Conservation (phyloP, 805 yeast species). For the Vanderwaltozyma yarrowii region DNA sequence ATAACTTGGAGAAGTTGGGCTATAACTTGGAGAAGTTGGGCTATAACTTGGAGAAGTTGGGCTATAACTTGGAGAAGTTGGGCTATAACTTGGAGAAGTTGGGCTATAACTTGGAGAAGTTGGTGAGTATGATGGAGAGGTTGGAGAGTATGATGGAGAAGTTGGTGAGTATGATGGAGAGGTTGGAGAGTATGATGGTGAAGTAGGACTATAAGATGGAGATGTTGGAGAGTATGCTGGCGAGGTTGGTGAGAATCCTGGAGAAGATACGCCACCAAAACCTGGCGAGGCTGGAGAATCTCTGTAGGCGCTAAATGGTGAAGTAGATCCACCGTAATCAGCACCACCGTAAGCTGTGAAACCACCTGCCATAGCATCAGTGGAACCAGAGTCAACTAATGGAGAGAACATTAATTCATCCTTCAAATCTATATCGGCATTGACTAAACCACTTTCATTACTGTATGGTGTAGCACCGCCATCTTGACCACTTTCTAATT, state of each 20-base stretch:
- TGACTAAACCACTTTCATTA: conserved; percentile 47
- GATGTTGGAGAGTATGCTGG: conserved; percentile 76
- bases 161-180: conserved; percentile 66
- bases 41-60: conserved; percentile 68
- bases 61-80: conserved; percentile 75
- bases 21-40: conserved; percentile 65
- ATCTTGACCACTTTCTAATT: conserved; percentile 39
- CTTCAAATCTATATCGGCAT: conserved; percentile 49
- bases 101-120: conserved; percentile 66
- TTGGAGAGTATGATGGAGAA: conserved; percentile 69
- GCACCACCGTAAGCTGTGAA: conserved; percentile 84
- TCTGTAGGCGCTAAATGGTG: conserved; percentile 41
- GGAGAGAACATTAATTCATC: conserved; percentile 90
- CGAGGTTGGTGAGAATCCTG: conserved; percentile 66
- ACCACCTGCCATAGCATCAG: conserved; percentile 67
- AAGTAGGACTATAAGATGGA: conserved; percentile 72
- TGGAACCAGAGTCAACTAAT: conserved; percentile 73
- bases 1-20: conserved; percentile 71
- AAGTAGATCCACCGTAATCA: conserved; percentile 48
- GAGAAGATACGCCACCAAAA: conserved; percentile 46
- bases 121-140: conserved; percentile 74
- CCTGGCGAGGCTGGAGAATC: conserved; percentile 52
- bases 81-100: conserved; percentile 63
- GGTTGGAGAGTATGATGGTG: conserved; percentile 68
- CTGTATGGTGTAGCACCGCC: conserved; percentile 94